Evolutionary conservation across 2,329 filamentous ascomycete genomes (phyloP).

Genomic region (Neoarthrinium moseri): DNA sequence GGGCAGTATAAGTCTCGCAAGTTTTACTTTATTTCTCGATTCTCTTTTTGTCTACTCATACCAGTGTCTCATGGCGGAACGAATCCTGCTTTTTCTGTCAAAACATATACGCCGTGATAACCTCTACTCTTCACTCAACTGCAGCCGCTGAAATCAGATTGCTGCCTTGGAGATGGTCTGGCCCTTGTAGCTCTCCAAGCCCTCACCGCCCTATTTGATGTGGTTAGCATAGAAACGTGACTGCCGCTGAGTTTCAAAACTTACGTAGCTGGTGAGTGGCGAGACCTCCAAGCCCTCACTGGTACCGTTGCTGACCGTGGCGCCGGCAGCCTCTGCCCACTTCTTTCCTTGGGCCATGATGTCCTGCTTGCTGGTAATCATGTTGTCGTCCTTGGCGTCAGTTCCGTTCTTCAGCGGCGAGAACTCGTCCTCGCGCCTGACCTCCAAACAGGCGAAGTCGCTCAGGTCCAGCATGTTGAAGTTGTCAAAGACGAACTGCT

Average conservation of each 20-base stretch:
- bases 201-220: conserved; percentile 55
- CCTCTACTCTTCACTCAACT: too few relatives aligned
- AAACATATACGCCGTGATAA: too few relatives aligned
- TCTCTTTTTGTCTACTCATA: too few relatives aligned
- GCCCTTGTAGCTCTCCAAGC: conserved; percentile 54
- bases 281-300: conserved; percentile 83
- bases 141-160: too few relatives aligned
- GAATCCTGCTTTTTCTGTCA: too few relatives aligned
- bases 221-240: conserved; percentile 15
- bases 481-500: conserved; percentile 98
- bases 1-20: too few relatives aligned
- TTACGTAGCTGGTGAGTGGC: conserved; percentile 91
- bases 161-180: conserved; percentile 29
- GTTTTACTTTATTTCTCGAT: too few relatives aligned
- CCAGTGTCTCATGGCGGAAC: too few relatives aligned
- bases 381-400: conserved; percentile 69
- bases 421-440: conserved; percentile 96
- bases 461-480: conserved; percentile 84
- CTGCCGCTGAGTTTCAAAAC: conserved; percentile 29
- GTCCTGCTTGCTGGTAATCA: conserved; percentile 86
- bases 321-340: conserved; percentile 81
- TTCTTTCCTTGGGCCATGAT: conserved; percentile 87
- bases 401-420: conserved; percentile 85
- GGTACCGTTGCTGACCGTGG: conserved; percentile 53
- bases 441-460: conserved; percentile 95